Conservation (phyloP, 2,329 filamentous ascomycete genomes). For the Neopestalotiopsis rosae region DNA sequence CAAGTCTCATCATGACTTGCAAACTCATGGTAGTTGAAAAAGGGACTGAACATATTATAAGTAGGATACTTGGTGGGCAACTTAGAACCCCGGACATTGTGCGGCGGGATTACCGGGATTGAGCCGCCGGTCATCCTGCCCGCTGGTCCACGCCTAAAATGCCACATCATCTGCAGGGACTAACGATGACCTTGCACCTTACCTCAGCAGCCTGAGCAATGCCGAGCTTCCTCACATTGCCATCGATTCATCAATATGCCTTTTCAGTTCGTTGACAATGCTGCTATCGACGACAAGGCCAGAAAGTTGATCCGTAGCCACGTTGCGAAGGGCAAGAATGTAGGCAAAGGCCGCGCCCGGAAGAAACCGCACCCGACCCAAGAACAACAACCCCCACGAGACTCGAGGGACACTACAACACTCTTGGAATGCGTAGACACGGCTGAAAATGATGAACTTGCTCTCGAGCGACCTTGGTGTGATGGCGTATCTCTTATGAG, state of each 20-base stretch:
- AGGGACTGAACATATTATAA: too few relatives aligned
- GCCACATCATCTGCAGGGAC: too few relatives aligned
- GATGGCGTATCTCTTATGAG: background rate
- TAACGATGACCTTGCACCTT: too few relatives aligned
- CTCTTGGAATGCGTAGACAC: background rate
- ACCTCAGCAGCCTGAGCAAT: background rate
- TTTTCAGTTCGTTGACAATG: constrained; percentile 26
- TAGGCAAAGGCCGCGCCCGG: constrained; percentile 10
- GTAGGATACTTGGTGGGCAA: too few relatives aligned
- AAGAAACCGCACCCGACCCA: background rate
- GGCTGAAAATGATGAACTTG: background rate
- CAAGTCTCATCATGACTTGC: too few relatives aligned
- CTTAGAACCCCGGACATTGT: too few relatives aligned
- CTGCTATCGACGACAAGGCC: constrained; percentile 22
- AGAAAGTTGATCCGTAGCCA: constrained; percentile 27
- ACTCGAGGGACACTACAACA: background rate
- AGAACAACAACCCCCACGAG: background rate
- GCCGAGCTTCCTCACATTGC: background rate
- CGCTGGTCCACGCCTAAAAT: too few relatives aligned
- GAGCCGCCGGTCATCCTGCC: too few relatives aligned
- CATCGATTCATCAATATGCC: constrained; percentile 15
- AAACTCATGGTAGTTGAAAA: too few relatives aligned
- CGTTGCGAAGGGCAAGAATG: constrained; percentile 28
- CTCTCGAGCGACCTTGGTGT: background rate
- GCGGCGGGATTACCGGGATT: too few relatives aligned